Evolutionary conservation across 2,329 filamentous ascomycete genomes (phyloP), one percentile per base, ranked within the genome.

Genomic region (Cyanodermella asteris): DNA sequence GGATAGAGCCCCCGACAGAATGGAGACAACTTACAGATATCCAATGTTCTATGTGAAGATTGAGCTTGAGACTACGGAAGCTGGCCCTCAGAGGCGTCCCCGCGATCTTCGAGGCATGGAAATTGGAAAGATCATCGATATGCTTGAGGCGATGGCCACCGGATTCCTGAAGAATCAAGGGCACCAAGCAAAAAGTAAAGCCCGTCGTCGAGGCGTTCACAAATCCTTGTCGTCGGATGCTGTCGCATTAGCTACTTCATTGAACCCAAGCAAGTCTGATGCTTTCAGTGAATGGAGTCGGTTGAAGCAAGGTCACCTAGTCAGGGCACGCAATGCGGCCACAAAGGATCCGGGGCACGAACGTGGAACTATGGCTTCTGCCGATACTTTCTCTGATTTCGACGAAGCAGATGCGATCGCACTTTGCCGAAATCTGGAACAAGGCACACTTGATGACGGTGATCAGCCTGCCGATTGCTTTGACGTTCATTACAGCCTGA

Each of bases 1-100:
- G n/a, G n/a, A n/a, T n/a, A n/a, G n/a, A n/a, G n/a, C n/a, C n/a
- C n/a, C n/a, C n/a, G n/a, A n/a, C n/a, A n/a, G n/a, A n/a, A n/a
- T n/a, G n/a, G n/a, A n/a, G n/a, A n/a, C n/a, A n/a, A n/a, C n/a
- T n/a, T n/a, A n/a, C n/a, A n/a, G n/a, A n/a, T n/a, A n/a, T n/a
- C n/a, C n/a, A n/a, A 84, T 84, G 70, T 94, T 91, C 38, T 74
- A 71, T 37, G 49, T 94, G n/a, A 65, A 65, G 15, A 62, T 91
- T 18, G 49, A 56, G 3, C 38, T 60, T 7, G 19, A 28, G 27
- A n/a, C 15, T 45, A 21, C 11, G 11, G 24, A 16, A 3, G 46
- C 54, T n/a, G 43, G 47, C 11, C 28, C 58, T 8, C 40, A 64
- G 2, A 31, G 29, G 6, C 26, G 41, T 4, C 28, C 30, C 7